Base-by-base conservation (phyloP, 2,329 filamentous ascomycete species). In the Colletotrichum sojae region DNA sequence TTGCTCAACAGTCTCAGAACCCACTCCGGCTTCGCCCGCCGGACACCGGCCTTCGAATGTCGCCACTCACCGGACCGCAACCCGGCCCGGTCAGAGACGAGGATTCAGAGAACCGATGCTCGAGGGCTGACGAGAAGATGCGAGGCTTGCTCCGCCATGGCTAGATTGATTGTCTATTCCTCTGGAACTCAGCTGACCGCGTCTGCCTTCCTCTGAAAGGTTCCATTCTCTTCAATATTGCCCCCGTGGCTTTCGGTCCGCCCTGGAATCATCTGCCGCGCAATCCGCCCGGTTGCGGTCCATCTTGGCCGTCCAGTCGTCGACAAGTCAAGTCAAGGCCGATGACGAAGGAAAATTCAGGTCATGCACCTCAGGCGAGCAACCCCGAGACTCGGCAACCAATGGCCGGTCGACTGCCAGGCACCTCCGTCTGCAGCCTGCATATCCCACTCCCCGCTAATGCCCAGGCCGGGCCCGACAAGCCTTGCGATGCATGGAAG, bases 301-400 rank as follows among this genome's bases (percentile, higher is more conserved):
- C 43, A 48, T 15, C 25, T 25, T 46, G 15, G 54, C 10, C 49
- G 22, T 27, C 55, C 27, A 49, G 27, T 43, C 48, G 39, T 40
- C 22, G 25, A 65, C 22, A 54, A 16, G 16, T 49, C 54, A 25
- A 25, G 31, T 36, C 9, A 55, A 18, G 40, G 45, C 54, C 18
- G 22, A 55, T 40, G 54, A 66, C 62, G 55, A 51, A 54, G 31
- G 55, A 53, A 45, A 46, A 8, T 20, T 36, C 66, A 3, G 12
- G 25, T 52, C 31, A 66, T 69, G 66, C 66, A 69, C 49, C 54
- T 56, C 66, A 57, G 66, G 62, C 66, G 62, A 69, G 49, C 49
- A 66, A 66, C 62, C 54, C 66, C 66, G 66, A 69, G 62, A 22
- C n/a, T 40, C 22, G 25, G 62, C 43, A 55, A 45, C 62, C 62